Conservation (phyloP, 441 rosid genomes). For the Eutrema salsugineum region DNA sequence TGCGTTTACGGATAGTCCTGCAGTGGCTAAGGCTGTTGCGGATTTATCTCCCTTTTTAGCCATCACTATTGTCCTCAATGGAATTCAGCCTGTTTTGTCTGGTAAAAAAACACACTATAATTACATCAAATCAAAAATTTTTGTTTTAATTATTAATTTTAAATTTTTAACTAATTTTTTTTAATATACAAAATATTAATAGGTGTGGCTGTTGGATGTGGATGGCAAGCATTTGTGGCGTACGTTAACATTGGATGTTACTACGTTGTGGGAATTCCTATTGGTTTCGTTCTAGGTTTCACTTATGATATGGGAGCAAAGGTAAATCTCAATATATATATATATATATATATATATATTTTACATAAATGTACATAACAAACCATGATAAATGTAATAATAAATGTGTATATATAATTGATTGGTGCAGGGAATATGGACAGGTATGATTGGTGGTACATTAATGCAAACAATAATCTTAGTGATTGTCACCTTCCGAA, state of each 20-base stretch:
- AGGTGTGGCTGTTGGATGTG: constrained; percentile 53
- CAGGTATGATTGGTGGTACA: constrained; percentile 51
- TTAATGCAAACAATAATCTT: constrained; percentile 42
- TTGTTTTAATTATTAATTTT: background rate
- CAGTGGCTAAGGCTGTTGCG: constrained; percentile 34
- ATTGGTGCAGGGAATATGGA: constrained; percentile 34
- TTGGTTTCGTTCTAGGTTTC: constrained; percentile 45
- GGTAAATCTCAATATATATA: no score
- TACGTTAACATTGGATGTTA: constrained; percentile 55
- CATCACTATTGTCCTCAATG: constrained; percentile 29
- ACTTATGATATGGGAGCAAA: constrained; percentile 41
- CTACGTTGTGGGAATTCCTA: constrained; percentile 44
- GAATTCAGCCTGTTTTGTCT: constrained; percentile 27
- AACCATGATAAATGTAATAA: background rate
- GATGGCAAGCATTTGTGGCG: constrained; percentile 62
- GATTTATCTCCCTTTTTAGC: constrained; percentile 34
- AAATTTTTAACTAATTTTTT: background rate
- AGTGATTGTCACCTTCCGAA: constrained; percentile 37
- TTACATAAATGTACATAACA: background rate
- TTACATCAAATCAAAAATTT: background rate
- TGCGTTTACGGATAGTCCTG: constrained; percentile 36
- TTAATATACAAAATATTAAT: background rate
- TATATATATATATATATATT: no score
- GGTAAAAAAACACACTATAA: constrained; percentile 17
- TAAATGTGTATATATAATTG: background rate